Evolutionary conservation across 202 grass and related monocot genomes (phyloP).

Genomic region (Panicum virgatum): DNA sequence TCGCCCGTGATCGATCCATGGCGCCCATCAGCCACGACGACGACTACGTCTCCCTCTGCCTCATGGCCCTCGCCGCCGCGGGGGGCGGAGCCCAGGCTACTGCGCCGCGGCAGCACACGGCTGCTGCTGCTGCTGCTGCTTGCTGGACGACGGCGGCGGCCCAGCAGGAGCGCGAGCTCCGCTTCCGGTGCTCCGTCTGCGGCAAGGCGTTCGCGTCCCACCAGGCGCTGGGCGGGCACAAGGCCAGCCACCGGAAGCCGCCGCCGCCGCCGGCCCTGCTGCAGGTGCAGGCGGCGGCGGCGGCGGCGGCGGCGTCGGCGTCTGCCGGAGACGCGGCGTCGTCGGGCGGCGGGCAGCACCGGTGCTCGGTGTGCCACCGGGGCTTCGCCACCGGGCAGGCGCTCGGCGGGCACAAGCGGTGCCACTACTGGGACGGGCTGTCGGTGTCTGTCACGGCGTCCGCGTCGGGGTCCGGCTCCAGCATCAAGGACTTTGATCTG

Average conservation of each 20-base stretch:
- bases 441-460: conserved; percentile 44
- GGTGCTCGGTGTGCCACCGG: conserved; percentile 69
- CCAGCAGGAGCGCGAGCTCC: conserved; percentile 27
- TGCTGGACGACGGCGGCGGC: not conserved
- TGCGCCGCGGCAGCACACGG: not conserved
- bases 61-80: conserved; percentile 56
- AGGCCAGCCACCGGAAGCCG: conserved; percentile 79
- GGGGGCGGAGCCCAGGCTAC: not conserved
- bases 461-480: conserved; percentile 39
- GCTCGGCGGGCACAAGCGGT: conserved; percentile 93
- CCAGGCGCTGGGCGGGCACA: conserved; percentile 91
- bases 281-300: not conserved
- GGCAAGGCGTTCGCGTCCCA: conserved; percentile 78
- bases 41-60: conserved; percentile 75
- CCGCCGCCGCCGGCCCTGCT: not conserved
- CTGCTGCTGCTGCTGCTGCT: not conserved
- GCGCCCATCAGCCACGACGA: conserved; percentile 61
- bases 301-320: not conserved
- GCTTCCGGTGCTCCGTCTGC: conserved; percentile 77
- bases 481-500: conserved; percentile 54
- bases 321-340: not conserved
- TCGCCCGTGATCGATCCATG: not conserved
- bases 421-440: conserved; percentile 80
- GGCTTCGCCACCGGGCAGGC: conserved; percentile 78
- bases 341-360: conserved; percentile 37